These are phyloP conservation scores for Parvularia atlantis DNA, from an alignment of 78 protist genomes.

Conservation along the genomic window DNA sequence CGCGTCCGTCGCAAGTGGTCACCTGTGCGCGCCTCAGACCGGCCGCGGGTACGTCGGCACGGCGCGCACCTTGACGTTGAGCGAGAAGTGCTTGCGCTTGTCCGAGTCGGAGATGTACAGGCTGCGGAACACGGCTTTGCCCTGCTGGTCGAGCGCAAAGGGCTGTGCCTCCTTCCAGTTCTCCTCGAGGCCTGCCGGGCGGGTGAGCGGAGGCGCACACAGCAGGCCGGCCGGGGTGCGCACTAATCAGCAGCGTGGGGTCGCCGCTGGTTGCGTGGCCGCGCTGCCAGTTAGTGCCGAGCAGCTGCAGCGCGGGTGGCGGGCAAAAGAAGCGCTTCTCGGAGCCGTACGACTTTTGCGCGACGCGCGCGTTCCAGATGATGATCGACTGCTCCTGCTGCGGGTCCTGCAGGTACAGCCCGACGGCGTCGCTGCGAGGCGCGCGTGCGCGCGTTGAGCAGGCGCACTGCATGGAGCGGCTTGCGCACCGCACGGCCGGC, in stretches of 20 bases:
- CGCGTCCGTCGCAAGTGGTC: background rate
- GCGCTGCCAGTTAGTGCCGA: background rate
- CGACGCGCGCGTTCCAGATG: constrained; percentile 4
- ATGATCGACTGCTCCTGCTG: background rate
- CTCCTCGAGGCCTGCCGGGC: background rate
- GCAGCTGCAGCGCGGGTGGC: background rate
- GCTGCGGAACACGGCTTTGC: background rate
- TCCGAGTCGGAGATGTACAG: constrained; percentile 4
- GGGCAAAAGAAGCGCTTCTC: constrained; percentile 20
- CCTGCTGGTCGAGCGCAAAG: background rate
- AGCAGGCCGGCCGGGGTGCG: background rate
- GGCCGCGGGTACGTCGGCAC: too few species aligned
- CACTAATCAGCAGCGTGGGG: background rate
- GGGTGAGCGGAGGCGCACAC: too few species aligned
- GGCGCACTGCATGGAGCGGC: too few species aligned
- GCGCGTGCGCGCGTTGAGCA: too few species aligned
- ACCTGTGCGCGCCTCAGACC: too few species aligned
- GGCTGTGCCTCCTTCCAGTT: background rate
- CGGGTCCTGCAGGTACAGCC: too few species aligned
- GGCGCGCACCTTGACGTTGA: background rate
- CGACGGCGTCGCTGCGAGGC: too few species aligned
- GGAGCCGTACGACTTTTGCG: constrained; percentile 12
- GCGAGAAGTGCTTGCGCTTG: background rate
- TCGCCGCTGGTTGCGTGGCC: too few species aligned
- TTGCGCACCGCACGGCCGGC: too few species aligned